These are phyloP conservation scores for Beauveria caledonica DNA, from an alignment of 2,329 filamentous ascomycete genomes.

Conservation along the genomic window DNA sequence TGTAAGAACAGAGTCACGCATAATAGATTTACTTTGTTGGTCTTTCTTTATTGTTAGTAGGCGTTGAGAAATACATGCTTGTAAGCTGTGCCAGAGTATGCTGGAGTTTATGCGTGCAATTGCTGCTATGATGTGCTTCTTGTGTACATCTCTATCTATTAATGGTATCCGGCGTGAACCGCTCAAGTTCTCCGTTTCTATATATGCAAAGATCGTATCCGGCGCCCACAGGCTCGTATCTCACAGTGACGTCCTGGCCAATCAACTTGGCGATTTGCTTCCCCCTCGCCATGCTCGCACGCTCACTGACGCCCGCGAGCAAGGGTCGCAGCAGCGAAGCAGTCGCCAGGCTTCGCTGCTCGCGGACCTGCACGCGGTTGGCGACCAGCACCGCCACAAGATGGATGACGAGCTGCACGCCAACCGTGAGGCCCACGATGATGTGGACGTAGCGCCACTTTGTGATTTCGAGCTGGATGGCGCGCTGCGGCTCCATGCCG, in stretches of 20 bases:
- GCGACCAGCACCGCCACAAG: constrained; percentile 17
- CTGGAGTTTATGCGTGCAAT: background rate
- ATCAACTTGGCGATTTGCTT: constrained; percentile 13
- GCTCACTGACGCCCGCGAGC: constrained; percentile 13
- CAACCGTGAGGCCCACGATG: constrained; percentile 24
- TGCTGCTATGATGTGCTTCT: too few species aligned
- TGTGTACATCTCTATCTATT: background rate
- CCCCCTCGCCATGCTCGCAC: constrained; percentile 15
- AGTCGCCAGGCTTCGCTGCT: constrained; percentile 17
- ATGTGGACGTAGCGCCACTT: constrained; percentile 25
- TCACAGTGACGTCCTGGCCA: background rate
- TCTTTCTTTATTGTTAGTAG: background rate
- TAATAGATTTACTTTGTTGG: constrained; percentile 10
- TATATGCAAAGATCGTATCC: constrained; percentile 8
- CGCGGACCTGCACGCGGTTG: constrained; percentile 21
- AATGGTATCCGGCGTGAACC: background rate
- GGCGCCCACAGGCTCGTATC: background rate
- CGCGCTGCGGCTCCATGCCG: constrained; percentile 21
- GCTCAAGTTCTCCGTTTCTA: background rate
- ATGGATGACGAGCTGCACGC: constrained; percentile 23
- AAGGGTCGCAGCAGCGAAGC: constrained; percentile 16
- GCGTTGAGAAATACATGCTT: background rate
- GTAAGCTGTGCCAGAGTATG: background rate
- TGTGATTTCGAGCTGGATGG: constrained; percentile 23
- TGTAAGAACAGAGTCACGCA: constrained; percentile 18